Percentiles rank a stretch among this genome's conserved stretches.
Conservation (phyloP, 805 yeast species). For the Metschnikowia dekortorum region DNA sequence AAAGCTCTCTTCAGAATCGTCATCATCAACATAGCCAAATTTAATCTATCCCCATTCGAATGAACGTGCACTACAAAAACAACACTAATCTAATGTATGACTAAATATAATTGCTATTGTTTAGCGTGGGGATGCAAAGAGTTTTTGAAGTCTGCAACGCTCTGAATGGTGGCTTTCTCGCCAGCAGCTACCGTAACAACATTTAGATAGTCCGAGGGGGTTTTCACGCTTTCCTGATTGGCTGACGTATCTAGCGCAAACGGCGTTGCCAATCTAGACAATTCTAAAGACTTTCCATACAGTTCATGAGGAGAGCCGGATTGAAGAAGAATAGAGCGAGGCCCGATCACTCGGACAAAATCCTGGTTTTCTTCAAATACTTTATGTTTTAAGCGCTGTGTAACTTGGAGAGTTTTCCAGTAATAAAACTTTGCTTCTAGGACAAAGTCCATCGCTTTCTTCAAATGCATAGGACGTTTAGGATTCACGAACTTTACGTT, state of each 20-base stretch:
- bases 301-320: slow-evolving; percentile 30
- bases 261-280: slow-evolving; percentile 10
- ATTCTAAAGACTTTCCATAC: slow-evolving; percentile 9
- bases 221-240: slow-evolving; percentile 12
- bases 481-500: slow-evolving; percentile 11
- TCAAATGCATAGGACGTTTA: slow-evolving; percentile 9
- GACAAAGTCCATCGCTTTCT: slow-evolving; percentile 8
- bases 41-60: not conserved
- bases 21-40: slow-evolving; percentile 2
- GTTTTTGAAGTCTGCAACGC: slow-evolving; percentile 39
- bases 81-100: not conserved
- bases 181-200: slow-evolving; percentile 43
- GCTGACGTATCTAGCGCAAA: slow-evolving; percentile 7
- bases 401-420: slow-evolving; percentile 8
- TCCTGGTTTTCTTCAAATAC: slow-evolving; percentile 31
- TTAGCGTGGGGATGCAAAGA: slow-evolving; percentile 18
- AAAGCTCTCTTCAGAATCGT: slow-evolving; percentile 1
- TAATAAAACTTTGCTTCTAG: slow-evolving; percentile 10
- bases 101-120: not conserved
- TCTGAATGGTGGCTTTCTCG: slow-evolving; percentile 37
- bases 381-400: slow-evolving; percentile 1
- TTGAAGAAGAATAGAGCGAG: slow-evolving; percentile 47
- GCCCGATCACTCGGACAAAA: slow-evolving; percentile 52
- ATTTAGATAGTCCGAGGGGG: slow-evolving; percentile 44
- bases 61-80: not conserved